Evolutionary conservation across 2,329 filamentous ascomycete species (phyloP).

Genomic region (Aphanocladium album): DNA sequence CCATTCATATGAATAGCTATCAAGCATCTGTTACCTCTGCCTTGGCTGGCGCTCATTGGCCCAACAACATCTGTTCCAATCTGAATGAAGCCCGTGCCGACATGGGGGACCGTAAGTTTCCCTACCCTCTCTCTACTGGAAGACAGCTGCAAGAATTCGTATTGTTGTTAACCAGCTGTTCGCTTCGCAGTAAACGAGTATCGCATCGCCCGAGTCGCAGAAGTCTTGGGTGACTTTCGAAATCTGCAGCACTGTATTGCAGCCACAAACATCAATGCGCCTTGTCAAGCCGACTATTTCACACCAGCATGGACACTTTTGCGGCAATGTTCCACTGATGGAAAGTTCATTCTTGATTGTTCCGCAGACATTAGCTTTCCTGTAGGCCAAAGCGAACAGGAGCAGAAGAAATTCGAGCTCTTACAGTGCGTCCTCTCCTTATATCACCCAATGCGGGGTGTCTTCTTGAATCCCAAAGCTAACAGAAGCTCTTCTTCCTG

Average conservation of each 20-base stretch:
- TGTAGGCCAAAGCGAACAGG: conserved; percentile 46
- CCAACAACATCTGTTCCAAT: neutral
- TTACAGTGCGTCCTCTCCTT: conserved; percentile 46
- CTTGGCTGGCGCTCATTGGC: neutral
- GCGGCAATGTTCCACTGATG: conserved; percentile 57
- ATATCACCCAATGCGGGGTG: neutral
- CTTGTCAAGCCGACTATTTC: conserved; percentile 53
- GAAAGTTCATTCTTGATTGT: conserved; percentile 60
- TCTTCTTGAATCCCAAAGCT: neutral
- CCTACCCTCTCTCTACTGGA: no score
- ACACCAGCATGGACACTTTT: conserved; percentile 59
- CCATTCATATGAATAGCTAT: conserved; percentile 8
- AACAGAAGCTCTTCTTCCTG: neutral
- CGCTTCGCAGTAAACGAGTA: conserved; percentile 52
- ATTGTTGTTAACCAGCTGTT: neutral
- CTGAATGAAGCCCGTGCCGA: neutral
- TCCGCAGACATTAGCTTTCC: conserved; percentile 57
- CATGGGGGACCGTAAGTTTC: conserved; percentile 3
- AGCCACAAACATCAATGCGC: conserved; percentile 49
- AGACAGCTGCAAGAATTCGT: neutral
- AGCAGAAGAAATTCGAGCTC: conserved; percentile 58
- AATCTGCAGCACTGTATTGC: conserved; percentile 59
- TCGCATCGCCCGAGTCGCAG: conserved; percentile 54
- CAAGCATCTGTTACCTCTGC: neutral
- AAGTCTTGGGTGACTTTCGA: conserved; percentile 58